A percentile compares a stretch with the other conserved stretches of the same genome.
phyloP scores from a whole-genome alignment of 306 rosid genomes.

The Gillenia trifoliata region DNA sequence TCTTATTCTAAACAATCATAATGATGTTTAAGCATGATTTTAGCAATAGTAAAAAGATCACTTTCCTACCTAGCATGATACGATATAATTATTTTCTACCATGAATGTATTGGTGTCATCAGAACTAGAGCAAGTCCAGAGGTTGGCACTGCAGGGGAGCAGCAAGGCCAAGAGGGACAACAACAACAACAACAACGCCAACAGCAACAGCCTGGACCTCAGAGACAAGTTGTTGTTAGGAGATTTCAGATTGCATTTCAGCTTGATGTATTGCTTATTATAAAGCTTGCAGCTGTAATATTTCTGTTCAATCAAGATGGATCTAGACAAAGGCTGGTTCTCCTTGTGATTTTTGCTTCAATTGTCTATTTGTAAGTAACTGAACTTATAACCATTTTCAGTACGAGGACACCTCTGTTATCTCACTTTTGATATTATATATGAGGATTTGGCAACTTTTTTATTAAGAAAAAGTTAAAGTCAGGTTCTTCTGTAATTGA shows the following conservation, averaged over 20 bases:
- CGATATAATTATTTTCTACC: constrained; percentile 3
- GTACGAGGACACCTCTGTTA: neutral
- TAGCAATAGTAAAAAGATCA: neutral
- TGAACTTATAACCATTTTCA: neutral
- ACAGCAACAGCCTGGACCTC: constrained; percentile 73
- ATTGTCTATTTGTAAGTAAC: constrained; percentile 78
- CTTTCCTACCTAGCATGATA: neutral
- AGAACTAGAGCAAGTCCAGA: constrained; percentile 56
- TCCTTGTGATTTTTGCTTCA: constrained; percentile 77
- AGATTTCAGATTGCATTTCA: constrained; percentile 91
- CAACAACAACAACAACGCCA: constrained; percentile 57
- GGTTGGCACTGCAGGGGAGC: constrained; percentile 49
- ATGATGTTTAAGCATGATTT: neutral
- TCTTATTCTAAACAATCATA: neutral
- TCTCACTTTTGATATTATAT: neutral
- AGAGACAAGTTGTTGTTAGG: constrained; percentile 77
- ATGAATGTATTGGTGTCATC: constrained; percentile 21
- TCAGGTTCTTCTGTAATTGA: neutral
- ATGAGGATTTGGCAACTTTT: neutral
- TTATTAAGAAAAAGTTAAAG: neutral
- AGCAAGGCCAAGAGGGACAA: constrained; percentile 67
- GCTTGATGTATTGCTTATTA: constrained; percentile 80
- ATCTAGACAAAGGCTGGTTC: constrained; percentile 80
- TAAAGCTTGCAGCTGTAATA: constrained; percentile 93
- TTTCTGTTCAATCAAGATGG: constrained; percentile 97